These are phyloP conservation scores for Chytriomyces sp. DNA, from an alignment of 192 early-diverging fungal species.

Conservation along the genomic window DNA sequence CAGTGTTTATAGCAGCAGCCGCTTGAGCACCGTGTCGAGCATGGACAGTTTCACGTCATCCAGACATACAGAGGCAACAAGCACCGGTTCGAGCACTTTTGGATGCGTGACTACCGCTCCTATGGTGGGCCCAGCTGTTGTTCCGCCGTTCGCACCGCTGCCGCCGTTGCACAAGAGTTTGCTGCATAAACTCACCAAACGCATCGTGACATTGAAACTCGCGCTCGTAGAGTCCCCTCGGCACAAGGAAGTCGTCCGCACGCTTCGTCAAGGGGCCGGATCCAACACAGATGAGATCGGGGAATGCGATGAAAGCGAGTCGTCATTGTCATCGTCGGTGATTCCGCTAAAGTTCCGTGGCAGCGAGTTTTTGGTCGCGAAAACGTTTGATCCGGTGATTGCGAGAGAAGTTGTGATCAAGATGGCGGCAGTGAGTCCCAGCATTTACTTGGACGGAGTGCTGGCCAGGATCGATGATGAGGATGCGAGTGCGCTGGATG, in stretches of 20 bases:
- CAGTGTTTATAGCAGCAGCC: background rate
- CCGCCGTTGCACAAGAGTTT: constrained; percentile 45
- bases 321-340: background rate
- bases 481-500: constrained; percentile 50
- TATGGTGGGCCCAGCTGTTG: constrained; percentile 47
- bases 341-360: constrained; percentile 4
- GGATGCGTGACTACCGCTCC: constrained; percentile 23
- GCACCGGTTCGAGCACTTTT: background rate
- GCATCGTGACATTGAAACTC: constrained; percentile 56
- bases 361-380: background rate
- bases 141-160: constrained; percentile 38
- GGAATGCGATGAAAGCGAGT: background rate
- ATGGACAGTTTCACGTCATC: constrained; percentile 4
- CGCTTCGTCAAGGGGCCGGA: constrained; percentile 30
- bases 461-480: constrained; percentile 50
- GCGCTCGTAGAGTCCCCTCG: constrained; percentile 49
- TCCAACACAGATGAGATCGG: background rate
- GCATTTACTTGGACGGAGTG: constrained; percentile 55
- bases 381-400: constrained; percentile 37
- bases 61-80: background rate
- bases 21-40: constrained; percentile 18
- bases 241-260: constrained; percentile 50
- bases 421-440: constrained; percentile 54
- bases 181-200: constrained; percentile 50
- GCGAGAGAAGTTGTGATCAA: constrained; percentile 46